Evolutionary conservation across 2,329 filamentous ascomycete species (phyloP), one percentile per base, ranked within the genome.

Genomic region (Didymella pinodella): DNA sequence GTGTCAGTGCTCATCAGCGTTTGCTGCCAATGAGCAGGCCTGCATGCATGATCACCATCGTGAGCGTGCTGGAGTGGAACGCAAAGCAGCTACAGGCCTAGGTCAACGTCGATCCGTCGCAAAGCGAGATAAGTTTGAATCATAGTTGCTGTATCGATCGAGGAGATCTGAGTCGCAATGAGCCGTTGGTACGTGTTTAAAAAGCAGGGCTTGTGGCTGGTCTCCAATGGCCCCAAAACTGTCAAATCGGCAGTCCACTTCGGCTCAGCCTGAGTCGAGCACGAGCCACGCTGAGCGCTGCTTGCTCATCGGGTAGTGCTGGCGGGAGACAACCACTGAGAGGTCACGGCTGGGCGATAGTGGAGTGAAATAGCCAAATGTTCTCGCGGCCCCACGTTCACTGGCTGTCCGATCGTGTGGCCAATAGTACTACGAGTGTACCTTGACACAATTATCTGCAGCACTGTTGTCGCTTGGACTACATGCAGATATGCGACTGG

Each of bases 281-380:
- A 36, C 32, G 46, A 54, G 45, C 49, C 43, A 26, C 45, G 49
- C 26, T 38, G 12, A 45, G 12, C 18, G 46, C 31, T 46, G 28
- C 20, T 46, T 25, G 20, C 10, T 10, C 20, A 36, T 26, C 48
- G 47, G 47, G 48, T 14, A 12, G 45, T 49, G 38, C 10, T 12
- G 11, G 7, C 16, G 25, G 20, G 25, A 25, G 41, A 26, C 28
- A 43, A 1, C 20, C 29, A 40, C 18, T 16, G 41, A 26, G 47
- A 20, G 29, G 25, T 50, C 31, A 43, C 40, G 36, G 47, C 36
- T 48, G 20, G 43, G 20, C 34, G 48, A 34, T 28, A 48, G 43
- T 52, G 48, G 54, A 52, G 48, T 43, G 54, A 36, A 41, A 36
- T 52, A 57, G 44, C 41, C 43, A 43, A 36, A 12, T 36, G 28